Evolutionary conservation across 1,284 basidiomycete genomes (phyloP), one percentile per base, ranked within the genome.

Genomic region (Austroboletus novae-zelandiae): DNA sequence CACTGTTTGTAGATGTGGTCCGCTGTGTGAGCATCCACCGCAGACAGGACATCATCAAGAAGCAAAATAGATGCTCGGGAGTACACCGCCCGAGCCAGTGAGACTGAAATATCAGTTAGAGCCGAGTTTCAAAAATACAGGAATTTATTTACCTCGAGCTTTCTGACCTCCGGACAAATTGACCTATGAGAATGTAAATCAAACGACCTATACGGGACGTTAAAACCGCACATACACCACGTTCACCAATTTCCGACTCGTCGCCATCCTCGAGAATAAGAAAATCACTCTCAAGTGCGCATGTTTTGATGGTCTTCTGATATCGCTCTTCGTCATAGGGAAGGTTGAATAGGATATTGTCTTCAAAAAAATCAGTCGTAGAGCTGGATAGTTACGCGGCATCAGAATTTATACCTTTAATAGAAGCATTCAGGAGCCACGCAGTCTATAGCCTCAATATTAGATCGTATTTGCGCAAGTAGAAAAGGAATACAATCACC

Each of bases 111-210:
- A n/a, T 47, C n/a, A 46, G 36, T 51, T 17, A 46, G 23, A 15
- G 14, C 40, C 17, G 14, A 30, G 41, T 11, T 23, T 8, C 0
- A 4, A 9, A 23, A 9, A 15, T 31, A 20, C 47, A 32, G 41
- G 4, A 47, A 32, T 5, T 29, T 10, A 54, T 73, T 40, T 58
- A 86, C 87, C 86, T 74, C 96, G 78, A 31, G 94, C 94, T 62
- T 98, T 98, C 67, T 99, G 96, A 29, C 96, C 96, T 50, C 96
- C 96, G 20, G 89, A 93, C 30, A 96, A 71, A 67, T 94, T 94
- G 17, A 94, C 81, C 90, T 87, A 57, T 14, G 23, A 40, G 45
- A 46, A 43, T 30, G 10, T 34, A 14, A 31, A 35, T 6, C 48
- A 14, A 55, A 32, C 27, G 9, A 9, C 36, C 10, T 29, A 29